phyloP scores from a whole-genome alignment of 2,329 filamentous ascomycete species.

The Colletotrichum abscissum region DNA sequence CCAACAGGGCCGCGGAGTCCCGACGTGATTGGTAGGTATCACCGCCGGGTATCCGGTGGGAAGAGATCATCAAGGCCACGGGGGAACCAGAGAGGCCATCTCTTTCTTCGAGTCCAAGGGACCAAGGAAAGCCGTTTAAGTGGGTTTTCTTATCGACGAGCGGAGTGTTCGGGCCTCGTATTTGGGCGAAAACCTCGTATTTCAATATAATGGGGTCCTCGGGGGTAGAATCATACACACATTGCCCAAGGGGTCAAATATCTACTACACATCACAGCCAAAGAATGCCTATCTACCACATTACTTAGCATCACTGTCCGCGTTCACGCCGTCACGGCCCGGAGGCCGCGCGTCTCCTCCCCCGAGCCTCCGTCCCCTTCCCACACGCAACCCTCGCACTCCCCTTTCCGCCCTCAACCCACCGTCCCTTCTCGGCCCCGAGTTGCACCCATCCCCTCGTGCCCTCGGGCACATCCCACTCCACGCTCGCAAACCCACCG shows the following conservation, averaged over 20 bases:
- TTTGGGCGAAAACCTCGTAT: background rate
- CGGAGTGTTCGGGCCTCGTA: background rate
- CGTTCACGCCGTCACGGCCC: background rate
- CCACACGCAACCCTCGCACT: background rate
- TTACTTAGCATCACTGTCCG: too few species aligned
- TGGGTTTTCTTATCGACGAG: background rate
- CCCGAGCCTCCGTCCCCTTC: background rate
- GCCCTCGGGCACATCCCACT: constrained; percentile 31
- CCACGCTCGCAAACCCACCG: constrained; percentile 15
- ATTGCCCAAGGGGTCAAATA: too few species aligned
- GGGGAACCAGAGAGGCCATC: background rate
- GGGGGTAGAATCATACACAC: too few species aligned
- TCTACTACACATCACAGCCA: too few species aligned
- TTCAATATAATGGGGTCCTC: background rate
- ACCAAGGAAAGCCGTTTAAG: background rate
- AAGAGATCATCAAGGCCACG: background rate
- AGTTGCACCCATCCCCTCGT: constrained; percentile 33
- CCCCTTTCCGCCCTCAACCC: constrained; percentile 27
- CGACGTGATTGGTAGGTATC: background rate
- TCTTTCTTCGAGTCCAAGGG: background rate
- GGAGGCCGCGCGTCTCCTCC: background rate
- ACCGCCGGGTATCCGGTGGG: background rate
- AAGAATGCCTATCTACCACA: too few species aligned
- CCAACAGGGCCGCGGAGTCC: background rate
- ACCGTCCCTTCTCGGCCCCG: constrained; percentile 10